Conservation (phyloP, 306 rosid genomes). For the Acacia crassicarpa region DNA sequence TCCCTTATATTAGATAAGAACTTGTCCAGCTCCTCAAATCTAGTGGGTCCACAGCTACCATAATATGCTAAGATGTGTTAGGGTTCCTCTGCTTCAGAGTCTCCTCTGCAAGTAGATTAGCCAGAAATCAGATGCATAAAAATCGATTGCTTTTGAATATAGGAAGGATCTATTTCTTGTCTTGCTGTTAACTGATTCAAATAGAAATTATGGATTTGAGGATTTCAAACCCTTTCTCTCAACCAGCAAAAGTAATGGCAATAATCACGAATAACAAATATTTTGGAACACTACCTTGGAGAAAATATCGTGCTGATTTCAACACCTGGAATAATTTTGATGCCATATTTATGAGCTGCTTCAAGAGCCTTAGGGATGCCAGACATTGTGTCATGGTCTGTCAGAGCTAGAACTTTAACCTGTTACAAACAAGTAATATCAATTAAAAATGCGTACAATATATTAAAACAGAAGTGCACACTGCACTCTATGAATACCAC, state of each 20-base stretch:
- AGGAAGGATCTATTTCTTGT: not conserved
- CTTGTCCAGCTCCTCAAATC: slow-evolving; percentile 66
- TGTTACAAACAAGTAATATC: slow-evolving; percentile 60
- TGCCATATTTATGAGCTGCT: slow-evolving; percentile 59
- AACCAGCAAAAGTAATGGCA: not conserved
- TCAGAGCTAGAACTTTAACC: slow-evolving; percentile 84
- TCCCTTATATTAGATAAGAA: slow-evolving; percentile 80
- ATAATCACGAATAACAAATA: slow-evolving; percentile 7
- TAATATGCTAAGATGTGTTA: slow-evolving; percentile 94
- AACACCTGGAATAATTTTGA: slow-evolving; percentile 75
- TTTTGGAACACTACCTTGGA: slow-evolving; percentile 49
- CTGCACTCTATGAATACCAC: not conserved
- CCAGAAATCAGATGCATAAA: slow-evolving; percentile 28
- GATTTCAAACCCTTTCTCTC: not conserved
- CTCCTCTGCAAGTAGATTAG: slow-evolving; percentile 54
- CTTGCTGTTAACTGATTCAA: not conserved
- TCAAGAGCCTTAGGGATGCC: slow-evolving; percentile 70
- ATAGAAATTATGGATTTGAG: not conserved
- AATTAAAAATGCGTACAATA: slow-evolving; percentile 36
- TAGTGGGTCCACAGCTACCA: slow-evolving; percentile 86
- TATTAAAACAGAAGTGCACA: not conserved
- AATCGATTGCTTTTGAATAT: not conserved
- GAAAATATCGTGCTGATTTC: slow-evolving; percentile 60
- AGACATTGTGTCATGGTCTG: slow-evolving; percentile 82
- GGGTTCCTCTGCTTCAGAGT: slow-evolving; percentile 79